These are phyloP conservation scores for Coemansia sp. DNA, from an alignment of 192 early-diverging fungal genomes.

Conservation along the genomic window DNA sequence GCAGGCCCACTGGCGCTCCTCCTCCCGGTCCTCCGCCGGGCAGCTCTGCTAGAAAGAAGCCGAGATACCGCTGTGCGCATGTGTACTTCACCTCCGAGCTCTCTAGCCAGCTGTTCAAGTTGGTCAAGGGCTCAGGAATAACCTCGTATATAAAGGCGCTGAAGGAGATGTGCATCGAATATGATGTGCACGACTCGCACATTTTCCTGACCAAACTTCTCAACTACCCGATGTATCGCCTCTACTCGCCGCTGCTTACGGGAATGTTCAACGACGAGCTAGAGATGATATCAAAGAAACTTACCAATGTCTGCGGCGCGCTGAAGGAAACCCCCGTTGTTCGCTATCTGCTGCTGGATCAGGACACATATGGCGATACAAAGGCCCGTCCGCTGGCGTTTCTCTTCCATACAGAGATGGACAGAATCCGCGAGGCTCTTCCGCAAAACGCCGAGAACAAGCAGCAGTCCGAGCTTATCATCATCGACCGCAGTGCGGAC, in stretches of 20 bases:
- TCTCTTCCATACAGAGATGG: conserved; percentile 82
- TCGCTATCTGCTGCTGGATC: conserved; percentile 82
- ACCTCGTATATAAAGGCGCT: conserved; percentile 47
- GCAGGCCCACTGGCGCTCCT: conserved; percentile 9
- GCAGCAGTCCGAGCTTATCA: conserved; percentile 76
- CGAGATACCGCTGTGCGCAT: conserved; percentile 46
- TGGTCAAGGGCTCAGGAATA: conserved; percentile 36
- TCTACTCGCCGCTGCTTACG: conserved; percentile 54
- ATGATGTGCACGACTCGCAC: conserved; percentile 34
- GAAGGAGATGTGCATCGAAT: conserved; percentile 57
- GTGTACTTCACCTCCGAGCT: conserved; percentile 57
- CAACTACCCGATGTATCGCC: conserved; percentile 48
- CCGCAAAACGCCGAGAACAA: conserved; percentile 54
- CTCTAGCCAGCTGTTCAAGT: conserved; percentile 36
- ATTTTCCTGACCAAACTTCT: conserved; percentile 49
- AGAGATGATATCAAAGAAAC: conserved; percentile 60
- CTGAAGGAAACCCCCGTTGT: conserved; percentile 92
- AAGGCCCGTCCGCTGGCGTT: conserved; percentile 78
- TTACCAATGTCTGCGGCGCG: conserved; percentile 83
- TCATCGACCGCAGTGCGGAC: conserved; percentile 92
- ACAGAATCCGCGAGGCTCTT: conserved; percentile 70
- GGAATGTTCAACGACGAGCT: conserved; percentile 49
- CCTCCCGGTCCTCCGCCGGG: neutral
- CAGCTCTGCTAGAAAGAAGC: conserved; percentile 11
- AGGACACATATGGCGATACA: conserved; percentile 61